phyloP scores from a whole-genome alignment of 2,329 filamentous ascomycete species.

The Ustulina deusta region DNA sequence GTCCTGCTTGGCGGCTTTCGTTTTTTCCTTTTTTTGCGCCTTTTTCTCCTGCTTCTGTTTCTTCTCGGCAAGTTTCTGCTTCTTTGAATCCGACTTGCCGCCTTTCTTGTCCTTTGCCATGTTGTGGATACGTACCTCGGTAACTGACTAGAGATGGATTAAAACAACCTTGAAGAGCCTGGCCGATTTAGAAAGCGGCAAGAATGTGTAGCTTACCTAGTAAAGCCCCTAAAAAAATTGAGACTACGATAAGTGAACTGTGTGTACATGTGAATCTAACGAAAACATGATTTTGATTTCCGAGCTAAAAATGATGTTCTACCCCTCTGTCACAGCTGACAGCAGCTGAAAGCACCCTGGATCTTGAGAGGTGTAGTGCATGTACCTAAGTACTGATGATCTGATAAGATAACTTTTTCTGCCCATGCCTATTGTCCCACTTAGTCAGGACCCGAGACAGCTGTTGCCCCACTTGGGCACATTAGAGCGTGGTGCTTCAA shows the following conservation, averaged over 20 bases:
- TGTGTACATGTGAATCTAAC: not conserved
- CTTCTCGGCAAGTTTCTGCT: slow-evolving; percentile 69
- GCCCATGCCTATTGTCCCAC: slow-evolving; percentile 15
- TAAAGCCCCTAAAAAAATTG: slow-evolving; percentile 5
- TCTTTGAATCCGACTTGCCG: slow-evolving; percentile 56
- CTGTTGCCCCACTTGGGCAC: slow-evolving; percentile 6
- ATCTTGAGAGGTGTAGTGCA: not conserved
- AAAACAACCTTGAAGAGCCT: not conserved
- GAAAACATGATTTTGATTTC: slow-evolving; percentile 4
- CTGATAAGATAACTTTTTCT: slow-evolving; percentile 39
- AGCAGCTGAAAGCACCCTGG: slow-evolving; percentile 39
- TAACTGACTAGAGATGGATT: not conserved
- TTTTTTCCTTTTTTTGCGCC: slow-evolving; percentile 85
- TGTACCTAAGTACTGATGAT: slow-evolving; percentile 43
- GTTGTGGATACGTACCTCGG: slow-evolving; percentile 20
- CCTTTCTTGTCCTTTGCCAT: slow-evolving; percentile 62
- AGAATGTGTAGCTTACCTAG: not conserved
- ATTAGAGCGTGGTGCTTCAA: slow-evolving; percentile 6
- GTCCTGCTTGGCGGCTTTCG: slow-evolving; percentile 74
- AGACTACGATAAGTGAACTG: not conserved
- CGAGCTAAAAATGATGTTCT: slow-evolving; percentile 7
- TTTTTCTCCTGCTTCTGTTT: slow-evolving; percentile 88
- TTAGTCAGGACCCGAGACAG: slow-evolving; percentile 6
- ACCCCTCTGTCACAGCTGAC: slow-evolving; percentile 36
- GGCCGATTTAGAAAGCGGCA: not conserved